Evolutionary conservation across 177 flowering plant species (phyloP), one percentile per base, ranked within the genome.

Genomic region (Vitis hybrid): DNA sequence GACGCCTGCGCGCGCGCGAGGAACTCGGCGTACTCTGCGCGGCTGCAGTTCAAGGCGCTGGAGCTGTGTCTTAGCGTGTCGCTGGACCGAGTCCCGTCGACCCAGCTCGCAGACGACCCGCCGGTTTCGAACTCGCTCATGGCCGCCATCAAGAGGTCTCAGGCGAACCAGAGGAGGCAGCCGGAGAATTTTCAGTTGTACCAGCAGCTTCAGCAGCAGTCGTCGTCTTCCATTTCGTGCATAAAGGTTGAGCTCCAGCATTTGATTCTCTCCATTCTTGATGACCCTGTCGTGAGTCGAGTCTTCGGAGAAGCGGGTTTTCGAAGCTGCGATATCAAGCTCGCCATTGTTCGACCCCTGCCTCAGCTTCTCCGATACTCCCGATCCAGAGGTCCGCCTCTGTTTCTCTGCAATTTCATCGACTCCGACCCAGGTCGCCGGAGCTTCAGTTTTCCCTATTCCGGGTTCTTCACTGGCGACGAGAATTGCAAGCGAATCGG

Each of bases 281-380:
- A 95, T 72, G 99, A 95, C 75, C 99, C 99, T 45, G 80, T 90
- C 5, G 99, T 95, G 2, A 95, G 98, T 68, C 78, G 94, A 70
- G 99, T 95, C 5, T 90, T 95, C 62, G 82, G 80, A 1, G 99
- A 95, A 60, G 92, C 99, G 1, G 98, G 99, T 1, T 93, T 91
- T 57, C 81, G 91, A 63, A 93, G 91, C 79, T 75, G 79, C 64
- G 99, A 95, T 50, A 79, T 95, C n/a, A 93, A 93, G 84, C 69
- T 89, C 17, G 82, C 93, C 3, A 74, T 88, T 15, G 30, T 83
- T 21, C 83, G 92, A 3, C 94, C 94, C 1, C 76, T 77, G 34
- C 82, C 87, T 34, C 78, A 82, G 11, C 69, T 82, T 6, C 58
- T 77, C 26, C 64, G 83, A 15, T 78, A 71, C 67, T 67, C 85